Evolutionary conservation across 371 early-diverging fungal genomes (phyloP).

Genomic region (Mucor irregularis): DNA sequence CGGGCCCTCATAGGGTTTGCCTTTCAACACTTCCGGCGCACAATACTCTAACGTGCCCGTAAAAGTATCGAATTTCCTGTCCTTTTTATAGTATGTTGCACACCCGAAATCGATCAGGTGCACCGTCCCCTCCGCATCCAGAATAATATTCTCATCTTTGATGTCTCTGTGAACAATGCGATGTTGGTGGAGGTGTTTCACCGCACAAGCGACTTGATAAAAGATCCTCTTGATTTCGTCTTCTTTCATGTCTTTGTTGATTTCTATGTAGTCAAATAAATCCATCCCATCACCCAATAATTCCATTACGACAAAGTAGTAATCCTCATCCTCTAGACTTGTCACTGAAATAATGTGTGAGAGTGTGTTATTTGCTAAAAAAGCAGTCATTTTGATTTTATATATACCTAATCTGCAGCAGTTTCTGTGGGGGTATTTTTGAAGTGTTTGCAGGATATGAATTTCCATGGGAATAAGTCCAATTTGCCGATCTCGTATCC

Average conservation of each 20-base stretch:
- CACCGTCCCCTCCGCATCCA: constrained; percentile 50
- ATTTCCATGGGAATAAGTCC: constrained; percentile 72
- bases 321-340: constrained; percentile 58
- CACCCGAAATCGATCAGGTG: constrained; percentile 72
- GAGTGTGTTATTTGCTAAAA: not conserved
- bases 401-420: constrained; percentile 54
- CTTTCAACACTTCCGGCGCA: constrained; percentile 66
- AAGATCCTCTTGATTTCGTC: constrained; percentile 56
- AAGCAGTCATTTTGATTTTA: not conserved
- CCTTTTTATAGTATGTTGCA: constrained; percentile 57
- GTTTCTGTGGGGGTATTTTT: constrained; percentile 57
- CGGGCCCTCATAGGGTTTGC: constrained; percentile 62
- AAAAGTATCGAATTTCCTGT: constrained; percentile 62
- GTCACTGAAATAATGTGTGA: constrained; percentile 18
- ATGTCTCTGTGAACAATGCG: constrained; percentile 76
- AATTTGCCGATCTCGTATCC: constrained; percentile 63
- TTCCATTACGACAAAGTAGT: constrained; percentile 65
- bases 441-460: constrained; percentile 61
- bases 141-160: constrained; percentile 72
- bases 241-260: constrained; percentile 53
- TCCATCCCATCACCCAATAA: constrained; percentile 62
- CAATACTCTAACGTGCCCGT: constrained; percentile 68
- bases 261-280: constrained; percentile 72
- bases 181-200: constrained; percentile 63
- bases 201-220: constrained; percentile 56